Evolutionary conservation across 2,329 filamentous ascomycete species (phyloP), one percentile per base, ranked within the genome.

Genomic region (Domatiomyces catenatus): DNA sequence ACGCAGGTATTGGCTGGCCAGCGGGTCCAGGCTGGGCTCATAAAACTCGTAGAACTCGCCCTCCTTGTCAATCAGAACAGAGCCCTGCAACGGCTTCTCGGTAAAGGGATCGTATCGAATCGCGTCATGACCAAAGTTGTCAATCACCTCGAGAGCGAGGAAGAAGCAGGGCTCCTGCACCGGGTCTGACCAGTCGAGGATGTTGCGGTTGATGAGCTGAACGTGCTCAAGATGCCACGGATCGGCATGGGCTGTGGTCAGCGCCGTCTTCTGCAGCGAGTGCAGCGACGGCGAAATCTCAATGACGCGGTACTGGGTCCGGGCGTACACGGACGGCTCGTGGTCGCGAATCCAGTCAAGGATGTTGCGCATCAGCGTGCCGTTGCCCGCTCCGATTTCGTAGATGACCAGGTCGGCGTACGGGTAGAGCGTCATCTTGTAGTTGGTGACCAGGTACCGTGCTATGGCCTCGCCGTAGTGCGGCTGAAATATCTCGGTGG

Each of bases 11-110:
- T 89, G 80, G 4, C 81, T 76, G 0, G 85, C 88, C 7, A 93
- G 73, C 5, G 88, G 86, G 62, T 98, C 92, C 44, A 96, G 75
- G 2, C 77, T 72, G 10, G 77, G 81, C 32, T 80, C 78, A 73
- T 94, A 96, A 69, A 94, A 95, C 68, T 96, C 92, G 71, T 85
- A 90, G 63, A 98, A 92, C 62, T 96, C 89, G 62, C 90, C 90
- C 43, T 81, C 73, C 7, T 72, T 75, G 64, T 94, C 87, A 62
- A 98, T 83, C 42, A 98, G 74, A 12, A 96, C 89, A 55, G 82
- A 82, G 47, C 87, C 88, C 70, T 98, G 93, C 50, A 94, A 76
- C 0, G 90, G 85, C 58, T 83, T 73, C 64, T 87, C 85, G 8
- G 88, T 93, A 53, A 74, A 68, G 8, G 83, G 75, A 67, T 96